Evolutionary conservation across 345 rosid genomes (phyloP), one percentile per base, ranked within the genome.

Genomic region (Murraya koenigii): DNA sequence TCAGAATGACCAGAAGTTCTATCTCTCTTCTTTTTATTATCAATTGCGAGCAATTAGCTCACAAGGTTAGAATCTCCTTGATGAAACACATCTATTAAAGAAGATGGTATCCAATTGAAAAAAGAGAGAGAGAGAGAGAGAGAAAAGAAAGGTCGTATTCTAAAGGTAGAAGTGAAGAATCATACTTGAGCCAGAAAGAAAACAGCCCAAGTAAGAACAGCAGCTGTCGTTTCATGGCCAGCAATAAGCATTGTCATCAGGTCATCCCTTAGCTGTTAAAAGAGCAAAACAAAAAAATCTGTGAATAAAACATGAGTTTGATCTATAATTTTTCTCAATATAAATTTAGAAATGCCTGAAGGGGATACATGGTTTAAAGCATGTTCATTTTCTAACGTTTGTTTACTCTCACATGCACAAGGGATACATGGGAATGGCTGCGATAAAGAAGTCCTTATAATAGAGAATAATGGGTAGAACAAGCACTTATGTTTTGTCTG

Each of bases 161-260:
- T 26, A 66, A 54, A 79, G 77, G 56, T 72, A 69, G 74, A 20
- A 33, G 28, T 11, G 65, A 28, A 78, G 72, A 70, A 44, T 38
- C 79, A 83, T 85, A 93, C 98, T 84, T 95, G 98, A 58, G 96
- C 93, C 32, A 95, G 98, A 75, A 95, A 87, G 90, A 78, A 95
- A 82, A 90, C 89, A 75, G 98, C 95, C 99, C 99, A 95, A 49
- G 99, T 95, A 77, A 95, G 97, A 80, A 95, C 98, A 66, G 98
- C 97, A 64, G 99, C 96, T 44, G 98, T 95, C 58, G 99, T 95
- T 86, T 95, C 99, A 66, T 95, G 99, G 28, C 99, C 98, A 47
- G 99, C 98, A 61, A 95, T 86, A 61, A 95, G 92, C 97, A 95
- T 92, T 14, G 98, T 93, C 97, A 93, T 95, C 74, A 92, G 79